phyloP scores from a whole-genome alignment of 805 yeast species.

The Brettanomyces sp. region DNA sequence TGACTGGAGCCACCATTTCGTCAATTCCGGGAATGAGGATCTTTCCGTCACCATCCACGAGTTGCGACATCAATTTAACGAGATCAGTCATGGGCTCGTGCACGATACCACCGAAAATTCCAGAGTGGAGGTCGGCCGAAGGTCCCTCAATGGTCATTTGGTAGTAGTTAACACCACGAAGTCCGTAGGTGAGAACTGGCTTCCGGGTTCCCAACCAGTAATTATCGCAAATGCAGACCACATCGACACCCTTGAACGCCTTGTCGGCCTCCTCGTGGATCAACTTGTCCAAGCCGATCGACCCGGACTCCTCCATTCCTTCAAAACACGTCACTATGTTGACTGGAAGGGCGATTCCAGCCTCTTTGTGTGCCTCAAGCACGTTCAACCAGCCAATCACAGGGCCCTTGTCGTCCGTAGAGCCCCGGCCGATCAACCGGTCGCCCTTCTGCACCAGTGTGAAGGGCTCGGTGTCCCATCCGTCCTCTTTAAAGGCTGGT shows the following conservation, averaged over 20 bases:
- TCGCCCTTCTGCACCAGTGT: conserved; percentile 58
- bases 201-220: conserved; percentile 97
- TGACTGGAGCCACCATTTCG: conserved; percentile 93
- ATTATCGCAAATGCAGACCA: conserved; percentile 93
- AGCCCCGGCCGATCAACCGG: conserved; percentile 82
- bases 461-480: conserved; percentile 95
- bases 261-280: conserved; percentile 67
- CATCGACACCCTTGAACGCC: conserved; percentile 84
- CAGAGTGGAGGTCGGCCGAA: conserved; percentile 94
- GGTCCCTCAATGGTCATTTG: conserved; percentile 81
- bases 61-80: conserved; percentile 61
- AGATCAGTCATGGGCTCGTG: conserved; percentile 97
- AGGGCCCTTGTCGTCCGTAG: conserved; percentile 98
- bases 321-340: conserved; percentile 89
- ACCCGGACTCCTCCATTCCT: conserved; percentile 99
- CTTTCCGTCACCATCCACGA: conserved; percentile 76
- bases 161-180: conserved; percentile 94
- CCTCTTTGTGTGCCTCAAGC: conserved; percentile 79
- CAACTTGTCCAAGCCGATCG: conserved; percentile 79
- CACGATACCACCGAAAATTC: conserved; percentile 93
- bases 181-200: conserved; percentile 95
- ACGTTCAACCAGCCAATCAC: conserved; percentile 94
- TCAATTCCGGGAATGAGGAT: conserved; percentile 80
- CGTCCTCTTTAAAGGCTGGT: conserved; percentile 88
- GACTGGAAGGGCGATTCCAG: conserved; percentile 85